Base-by-base conservation (phyloP, 164 flowering plant genomes). In the Taxillus chinensis region DNA sequence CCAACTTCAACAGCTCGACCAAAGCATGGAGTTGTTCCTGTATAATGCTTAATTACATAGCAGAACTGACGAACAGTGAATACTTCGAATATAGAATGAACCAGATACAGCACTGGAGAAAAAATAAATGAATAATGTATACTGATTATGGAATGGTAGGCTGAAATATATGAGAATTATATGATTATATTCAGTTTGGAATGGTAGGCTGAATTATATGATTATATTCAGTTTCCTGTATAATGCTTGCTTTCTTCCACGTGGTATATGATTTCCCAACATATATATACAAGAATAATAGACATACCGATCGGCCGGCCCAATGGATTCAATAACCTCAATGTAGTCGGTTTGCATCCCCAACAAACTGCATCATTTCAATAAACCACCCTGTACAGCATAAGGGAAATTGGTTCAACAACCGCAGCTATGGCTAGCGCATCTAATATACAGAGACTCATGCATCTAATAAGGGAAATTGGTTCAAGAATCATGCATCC, bases 251-350 rank as follows among this genome's bases (percentile, higher is more conserved):
- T n/a, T n/a, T n/a, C n/a, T n/a, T n/a, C n/a, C n/a, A n/a, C n/a
- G n/a, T n/a, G n/a, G n/a, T n/a, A n/a, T n/a, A n/a, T n/a, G n/a
- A n/a, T n/a, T n/a, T n/a, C n/a, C n/a, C n/a, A n/a, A n/a, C n/a
- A n/a, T 45, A 12, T 13, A 42, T 59, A 46, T 42, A 41, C 50
- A 65, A 62, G 69, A 73, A 43, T 64, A 56, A 73, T 68, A 65
- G 74, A 83, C 96, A 75, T 61, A 87, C 95, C 95, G 92, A 71
- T 90, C 97, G 70, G 92, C 92, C 92, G 27, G 27, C 27, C 27
- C 97, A 90, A 66, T 90, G 97, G 66, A 86, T 78, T 71, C 87
- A 95, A 76, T 86, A 80, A 41, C 87, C 81, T 90, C 97, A 64
- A 90, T 84, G 71, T 87, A 83, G 67, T 90, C 95, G 4, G 81